Percentiles rank a stretch among this genome's conserved stretches.
Evolutionary conservation across 768 basidiomycete species (phyloP).

Genomic region (Tricholoma sp.): DNA sequence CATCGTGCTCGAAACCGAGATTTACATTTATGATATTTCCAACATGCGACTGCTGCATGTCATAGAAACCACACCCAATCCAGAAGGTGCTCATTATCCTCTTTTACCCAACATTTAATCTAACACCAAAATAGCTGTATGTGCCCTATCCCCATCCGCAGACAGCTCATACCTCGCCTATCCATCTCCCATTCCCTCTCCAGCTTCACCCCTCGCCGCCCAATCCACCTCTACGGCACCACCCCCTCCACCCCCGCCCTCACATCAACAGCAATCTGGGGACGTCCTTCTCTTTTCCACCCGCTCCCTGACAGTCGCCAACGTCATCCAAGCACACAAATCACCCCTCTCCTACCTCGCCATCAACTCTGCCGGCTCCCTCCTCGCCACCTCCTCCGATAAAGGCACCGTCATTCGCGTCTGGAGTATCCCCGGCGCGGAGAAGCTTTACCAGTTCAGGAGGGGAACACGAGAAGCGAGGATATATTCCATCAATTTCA

Average conservation of each 20-base stretch:
- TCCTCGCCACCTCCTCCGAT: conserved; percentile 90
- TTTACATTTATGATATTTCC: conserved; percentile 98
- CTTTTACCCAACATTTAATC: background rate
- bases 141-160: conserved; percentile 89
- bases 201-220: conserved; percentile 52
- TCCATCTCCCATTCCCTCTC: conserved; percentile 89
- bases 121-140: conserved; percentile 62
- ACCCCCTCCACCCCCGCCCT: conserved; percentile 25
- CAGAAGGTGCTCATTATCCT: conserved; percentile 60
- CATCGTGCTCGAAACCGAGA: conserved; percentile 94
- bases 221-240: conserved; percentile 34
- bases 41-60: conserved; percentile 98
- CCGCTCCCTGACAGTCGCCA: conserved; percentile 83
- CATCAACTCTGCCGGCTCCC: conserved; percentile 80
- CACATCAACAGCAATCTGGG: conserved; percentile 46
- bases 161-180: conserved; percentile 95
- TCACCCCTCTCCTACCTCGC: conserved; percentile 83
- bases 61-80: conserved; percentile 94
- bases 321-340: conserved; percentile 98
- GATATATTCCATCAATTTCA: conserved; percentile 83
- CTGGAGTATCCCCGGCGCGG: conserved; percentile 85
- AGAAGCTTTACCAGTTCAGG: conserved; percentile 94
- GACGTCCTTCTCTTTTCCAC: conserved; percentile 96
- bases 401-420: conserved; percentile 98
- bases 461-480: conserved; percentile 81